Conservation (phyloP, 192 early-diverging fungal genomes). For the Coemansia pectinata region DNA sequence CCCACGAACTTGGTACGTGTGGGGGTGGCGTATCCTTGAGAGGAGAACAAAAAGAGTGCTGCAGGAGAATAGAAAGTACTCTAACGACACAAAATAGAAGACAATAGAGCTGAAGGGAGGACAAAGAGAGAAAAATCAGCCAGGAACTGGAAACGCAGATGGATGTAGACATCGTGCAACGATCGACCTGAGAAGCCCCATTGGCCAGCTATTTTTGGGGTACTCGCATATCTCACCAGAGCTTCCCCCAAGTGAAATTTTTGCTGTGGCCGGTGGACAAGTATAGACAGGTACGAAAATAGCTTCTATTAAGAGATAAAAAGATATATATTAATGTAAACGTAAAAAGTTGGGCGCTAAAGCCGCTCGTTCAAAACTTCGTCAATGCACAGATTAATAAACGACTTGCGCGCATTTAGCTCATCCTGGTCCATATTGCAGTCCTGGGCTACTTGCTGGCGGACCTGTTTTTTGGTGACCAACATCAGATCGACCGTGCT, state of each 20-base stretch:
- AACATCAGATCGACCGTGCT: constrained; percentile 94
- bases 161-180: background rate
- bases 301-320: too few species aligned
- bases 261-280: background rate
- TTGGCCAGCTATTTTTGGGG: constrained; percentile 1
- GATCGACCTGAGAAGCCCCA: background rate
- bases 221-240: background rate
- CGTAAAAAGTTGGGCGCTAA: constrained; percentile 8
- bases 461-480: constrained; percentile 98
- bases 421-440: constrained; percentile 78
- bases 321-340: background rate
- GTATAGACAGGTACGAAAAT: too few species aligned
- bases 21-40: constrained; percentile 9
- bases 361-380: constrained; percentile 52
- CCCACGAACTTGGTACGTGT: constrained; percentile 6
- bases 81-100: background rate
- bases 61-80: background rate
- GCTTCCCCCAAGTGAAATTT: background rate
- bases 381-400: constrained; percentile 87
- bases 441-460: constrained; percentile 77
- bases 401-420: constrained; percentile 78
- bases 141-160: background rate
- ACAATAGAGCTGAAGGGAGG: background rate
- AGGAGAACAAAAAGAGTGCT: background rate
- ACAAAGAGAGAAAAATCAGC: background rate